Evolutionary conservation across 2,329 filamentous ascomycete species (phyloP).

Genomic region (Stagonosporopsis vannaccii): DNA sequence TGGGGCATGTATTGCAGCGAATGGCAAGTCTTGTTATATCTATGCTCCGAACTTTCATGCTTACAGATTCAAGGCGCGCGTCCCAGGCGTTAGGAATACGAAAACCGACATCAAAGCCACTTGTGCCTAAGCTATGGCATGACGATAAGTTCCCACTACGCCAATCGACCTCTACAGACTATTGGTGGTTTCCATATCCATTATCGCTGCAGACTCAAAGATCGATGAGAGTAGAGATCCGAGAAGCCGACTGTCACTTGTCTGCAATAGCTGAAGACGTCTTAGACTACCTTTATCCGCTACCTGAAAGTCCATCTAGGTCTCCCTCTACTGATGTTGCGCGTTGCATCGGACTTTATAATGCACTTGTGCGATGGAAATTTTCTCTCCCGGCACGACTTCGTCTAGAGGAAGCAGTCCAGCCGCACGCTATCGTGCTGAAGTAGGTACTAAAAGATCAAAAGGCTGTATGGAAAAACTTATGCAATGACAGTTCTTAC

Average conservation of each 20-base stretch:
- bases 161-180: not conserved
- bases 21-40: not conserved
- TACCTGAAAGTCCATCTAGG: not conserved
- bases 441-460: not conserved
- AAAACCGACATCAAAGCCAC: not conserved
- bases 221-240: constrained; percentile 2
- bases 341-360: not conserved
- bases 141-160: not conserved
- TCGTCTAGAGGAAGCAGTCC: not conserved
- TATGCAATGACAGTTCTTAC: not conserved
- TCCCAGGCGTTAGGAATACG: not conserved
- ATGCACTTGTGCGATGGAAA: not conserved
- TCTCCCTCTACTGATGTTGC: not conserved
- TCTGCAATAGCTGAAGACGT: not conserved
- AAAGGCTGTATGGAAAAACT: not conserved
- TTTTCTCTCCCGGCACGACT: not conserved
- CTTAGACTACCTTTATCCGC: not conserved
- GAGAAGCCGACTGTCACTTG: not conserved
- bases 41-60: not conserved
- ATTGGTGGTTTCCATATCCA: constrained; percentile 6
- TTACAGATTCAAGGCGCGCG: not conserved
- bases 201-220: not conserved
- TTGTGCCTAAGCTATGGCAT: not conserved
- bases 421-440: not conserved
- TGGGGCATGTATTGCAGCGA: constrained; percentile 1